Evolutionary conservation across 495 filamentous ascomycete species (phyloP).

Genomic region (Astrocystis sublimbata): DNA sequence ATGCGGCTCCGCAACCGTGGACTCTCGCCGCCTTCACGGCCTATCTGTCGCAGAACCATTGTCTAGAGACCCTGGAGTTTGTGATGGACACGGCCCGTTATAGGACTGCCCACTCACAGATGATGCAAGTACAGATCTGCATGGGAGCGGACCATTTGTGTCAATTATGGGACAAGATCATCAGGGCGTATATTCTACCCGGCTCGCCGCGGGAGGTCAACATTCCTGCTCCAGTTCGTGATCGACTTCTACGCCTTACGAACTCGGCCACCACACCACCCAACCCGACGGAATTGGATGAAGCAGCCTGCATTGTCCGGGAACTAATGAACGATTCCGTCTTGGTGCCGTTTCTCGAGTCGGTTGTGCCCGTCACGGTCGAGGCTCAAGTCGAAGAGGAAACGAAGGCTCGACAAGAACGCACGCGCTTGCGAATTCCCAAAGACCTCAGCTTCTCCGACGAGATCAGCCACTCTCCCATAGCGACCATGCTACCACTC

Average conservation of each 20-base stretch:
- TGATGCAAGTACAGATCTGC: slow-evolving; percentile 19
- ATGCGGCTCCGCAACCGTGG: slow-evolving; percentile 85
- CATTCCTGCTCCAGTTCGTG: slow-evolving; percentile 80
- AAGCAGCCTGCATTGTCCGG: slow-evolving; percentile 88
- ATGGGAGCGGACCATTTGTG: slow-evolving; percentile 70
- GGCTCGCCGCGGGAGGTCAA: slow-evolving; percentile 91
- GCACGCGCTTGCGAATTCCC: slow-evolving; percentile 41
- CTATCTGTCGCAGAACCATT: slow-evolving; percentile 96
- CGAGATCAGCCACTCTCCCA: slow-evolving; percentile 46
- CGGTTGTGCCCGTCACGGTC: slow-evolving; percentile 42
- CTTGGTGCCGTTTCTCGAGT: slow-evolving; percentile 77
- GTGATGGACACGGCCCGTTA: slow-evolving; percentile 96
- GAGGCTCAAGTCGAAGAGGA: slow-evolving; percentile 33
- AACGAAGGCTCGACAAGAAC: slow-evolving; percentile 37
- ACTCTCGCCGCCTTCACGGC: slow-evolving; percentile 94
- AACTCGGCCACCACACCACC: slow-evolving; percentile 63
- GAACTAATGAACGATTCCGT: slow-evolving; percentile 98
- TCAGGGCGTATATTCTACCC: slow-evolving; percentile 74
- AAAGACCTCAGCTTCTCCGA: slow-evolving; percentile 36
- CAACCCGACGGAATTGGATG: slow-evolving; percentile 72
- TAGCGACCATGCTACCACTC: slow-evolving; percentile 44
- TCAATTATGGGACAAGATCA: slow-evolving; percentile 67
- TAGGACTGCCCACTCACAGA: slow-evolving; percentile 62
- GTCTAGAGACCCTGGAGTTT: slow-evolving; percentile 95
- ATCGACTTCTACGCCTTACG: slow-evolving; percentile 69